These are phyloP conservation scores for Nakaseomyces sp. DNA, from an alignment of 1,139 yeast species.

Conservation along the genomic window DNA sequence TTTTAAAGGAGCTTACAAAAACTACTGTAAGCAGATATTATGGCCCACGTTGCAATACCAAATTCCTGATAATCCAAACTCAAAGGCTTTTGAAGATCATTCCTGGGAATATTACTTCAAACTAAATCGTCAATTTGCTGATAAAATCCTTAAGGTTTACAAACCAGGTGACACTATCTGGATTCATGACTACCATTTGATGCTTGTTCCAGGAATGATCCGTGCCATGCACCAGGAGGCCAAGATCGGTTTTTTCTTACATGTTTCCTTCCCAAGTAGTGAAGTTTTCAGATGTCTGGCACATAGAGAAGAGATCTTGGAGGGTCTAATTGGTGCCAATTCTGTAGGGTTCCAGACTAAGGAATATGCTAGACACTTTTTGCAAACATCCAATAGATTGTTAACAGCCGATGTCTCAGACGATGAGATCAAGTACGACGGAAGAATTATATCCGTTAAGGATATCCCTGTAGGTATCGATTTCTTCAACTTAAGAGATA, in stretches of 20 bases:
- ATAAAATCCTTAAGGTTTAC: constrained; percentile 55
- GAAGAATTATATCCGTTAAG: constrained; percentile 54
- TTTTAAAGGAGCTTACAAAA: constrained; percentile 77
- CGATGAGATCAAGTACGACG: constrained; percentile 56
- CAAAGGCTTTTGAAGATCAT: constrained; percentile 88
- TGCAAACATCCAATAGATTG: constrained; percentile 78
- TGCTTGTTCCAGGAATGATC: constrained; percentile 76
- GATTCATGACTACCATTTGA: constrained; percentile 87
- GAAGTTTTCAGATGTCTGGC: constrained; percentile 92
- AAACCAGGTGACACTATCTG: constrained; percentile 65
- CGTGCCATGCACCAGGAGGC: constrained; percentile 68
- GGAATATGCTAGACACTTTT: constrained; percentile 83
- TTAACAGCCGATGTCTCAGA: constrained; percentile 71
- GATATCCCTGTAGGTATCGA: constrained; percentile 83
- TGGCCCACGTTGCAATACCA: constrained; percentile 97
- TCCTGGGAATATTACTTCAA: constrained; percentile 78
- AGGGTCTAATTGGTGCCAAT: constrained; percentile 83
- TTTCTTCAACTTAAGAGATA: constrained; percentile 43
- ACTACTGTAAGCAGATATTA: constrained; percentile 79
- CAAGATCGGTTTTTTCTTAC: constrained; percentile 80
- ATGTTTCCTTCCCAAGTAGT: constrained; percentile 87
- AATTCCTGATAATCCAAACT: constrained; percentile 85
- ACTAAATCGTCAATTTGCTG: constrained; percentile 71
- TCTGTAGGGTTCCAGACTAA: constrained; percentile 79
- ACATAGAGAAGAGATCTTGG: constrained; percentile 60